Conservation (phyloP, 208 protist species). For the Leishmania aethiopica region DNA sequence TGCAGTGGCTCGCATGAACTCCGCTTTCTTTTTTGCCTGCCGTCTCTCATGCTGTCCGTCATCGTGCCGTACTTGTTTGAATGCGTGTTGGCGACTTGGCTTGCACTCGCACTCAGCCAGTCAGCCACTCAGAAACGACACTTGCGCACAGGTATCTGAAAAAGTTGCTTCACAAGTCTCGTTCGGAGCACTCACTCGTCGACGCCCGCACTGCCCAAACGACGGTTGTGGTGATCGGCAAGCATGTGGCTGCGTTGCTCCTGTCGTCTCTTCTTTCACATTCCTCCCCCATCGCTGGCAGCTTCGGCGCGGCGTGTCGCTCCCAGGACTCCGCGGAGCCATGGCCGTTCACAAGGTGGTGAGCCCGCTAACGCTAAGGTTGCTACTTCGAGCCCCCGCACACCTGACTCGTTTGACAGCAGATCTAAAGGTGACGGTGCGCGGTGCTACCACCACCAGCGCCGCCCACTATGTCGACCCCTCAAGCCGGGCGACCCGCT, state of each 20-base stretch:
- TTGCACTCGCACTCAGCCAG: too few species aligned
- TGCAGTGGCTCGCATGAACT: neutral
- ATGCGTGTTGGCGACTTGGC: neutral
- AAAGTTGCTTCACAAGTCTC: neutral
- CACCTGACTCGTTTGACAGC: neutral
- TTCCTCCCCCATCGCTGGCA: slow-evolving; percentile 6
- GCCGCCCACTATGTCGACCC: slow-evolving; percentile 6
- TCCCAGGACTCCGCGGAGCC: neutral
- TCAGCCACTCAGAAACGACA: too few species aligned
- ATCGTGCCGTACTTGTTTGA: neutral
- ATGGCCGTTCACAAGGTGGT: neutral
- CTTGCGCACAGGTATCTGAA: neutral
- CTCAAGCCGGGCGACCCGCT: slow-evolving; percentile 23
- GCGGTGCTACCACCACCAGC: neutral
- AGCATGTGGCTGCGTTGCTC: slow-evolving; percentile 10
- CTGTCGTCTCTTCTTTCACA: slow-evolving; percentile 19
- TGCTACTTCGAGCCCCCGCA: neutral
- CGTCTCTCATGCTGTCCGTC: neutral
- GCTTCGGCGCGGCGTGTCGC: slow-evolving; percentile 11
- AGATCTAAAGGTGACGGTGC: neutral
- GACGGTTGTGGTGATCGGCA: neutral
- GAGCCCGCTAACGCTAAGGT: neutral
- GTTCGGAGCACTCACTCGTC: neutral
- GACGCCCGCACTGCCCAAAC: neutral
- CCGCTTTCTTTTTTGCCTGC: neutral